Evolutionary conservation across 2,329 filamentous ascomycete genomes (phyloP).

Genomic region (Arthrinium phaeospermum): DNA sequence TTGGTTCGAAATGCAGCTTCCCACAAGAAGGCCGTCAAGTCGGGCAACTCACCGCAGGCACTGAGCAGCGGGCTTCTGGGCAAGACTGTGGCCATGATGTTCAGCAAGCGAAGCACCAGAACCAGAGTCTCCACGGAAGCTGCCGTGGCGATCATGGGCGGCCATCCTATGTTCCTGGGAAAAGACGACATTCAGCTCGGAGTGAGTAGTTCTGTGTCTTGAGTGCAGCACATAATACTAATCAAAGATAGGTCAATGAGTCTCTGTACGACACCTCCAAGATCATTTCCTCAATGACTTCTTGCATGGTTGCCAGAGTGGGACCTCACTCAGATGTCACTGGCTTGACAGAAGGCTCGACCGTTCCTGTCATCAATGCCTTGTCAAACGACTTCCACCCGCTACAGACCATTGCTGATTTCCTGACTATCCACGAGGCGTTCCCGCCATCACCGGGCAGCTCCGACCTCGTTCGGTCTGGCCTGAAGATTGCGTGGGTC

Average conservation of each 20-base stretch:
- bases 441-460: conserved; percentile 57
- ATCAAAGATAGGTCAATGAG: conserved; percentile 75
- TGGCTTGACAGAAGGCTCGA: conserved; percentile 72
- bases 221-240: not conserved
- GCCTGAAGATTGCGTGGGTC: conserved; percentile 92
- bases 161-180: conserved; percentile 94
- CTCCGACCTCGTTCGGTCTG: conserved; percentile 70
- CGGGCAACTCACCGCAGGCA: conserved; percentile 62
- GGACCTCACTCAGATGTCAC: conserved; percentile 78
- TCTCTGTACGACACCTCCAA: conserved; percentile 90
- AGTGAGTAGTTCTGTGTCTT: conserved; percentile 52
- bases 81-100: conserved; percentile 91
- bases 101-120: conserved; percentile 93
- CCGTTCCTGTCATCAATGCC: conserved; percentile 84
- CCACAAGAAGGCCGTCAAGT: conserved; percentile 80
- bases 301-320: conserved; percentile 81
- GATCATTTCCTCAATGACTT: conserved; percentile 93
- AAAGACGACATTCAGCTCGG: conserved; percentile 96
- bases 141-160: conserved; percentile 85
- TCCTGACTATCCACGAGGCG: conserved; percentile 84
- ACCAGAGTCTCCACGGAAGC: conserved; percentile 94
- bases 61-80: conserved; percentile 70
- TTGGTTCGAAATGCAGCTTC: conserved; percentile 82
- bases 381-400: conserved; percentile 93
- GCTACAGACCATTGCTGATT: conserved; percentile 92